Evolutionary conservation across 495 filamentous ascomycete species (phyloP).

Genomic region (Podospora sp.): DNA sequence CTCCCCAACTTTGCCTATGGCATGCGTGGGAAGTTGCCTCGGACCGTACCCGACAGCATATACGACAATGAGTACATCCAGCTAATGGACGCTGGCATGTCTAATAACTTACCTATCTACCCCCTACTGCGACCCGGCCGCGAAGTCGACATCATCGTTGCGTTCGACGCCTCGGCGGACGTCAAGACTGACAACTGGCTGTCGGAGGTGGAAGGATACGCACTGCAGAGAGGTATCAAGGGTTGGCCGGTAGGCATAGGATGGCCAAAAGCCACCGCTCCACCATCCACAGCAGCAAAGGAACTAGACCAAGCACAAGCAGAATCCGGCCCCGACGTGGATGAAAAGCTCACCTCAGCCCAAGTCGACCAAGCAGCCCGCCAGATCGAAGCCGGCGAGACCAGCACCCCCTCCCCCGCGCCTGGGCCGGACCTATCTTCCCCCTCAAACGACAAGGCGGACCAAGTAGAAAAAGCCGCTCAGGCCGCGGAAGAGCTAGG

Average conservation of each 20-base stretch:
- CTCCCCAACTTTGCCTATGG: constrained; percentile 87
- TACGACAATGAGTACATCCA: constrained; percentile 71
- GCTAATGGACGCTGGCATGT: constrained; percentile 97
- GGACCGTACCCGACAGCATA: constrained; percentile 73
- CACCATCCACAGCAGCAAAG: constrained; percentile 56
- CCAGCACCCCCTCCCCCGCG: background rate
- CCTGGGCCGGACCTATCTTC: background rate
- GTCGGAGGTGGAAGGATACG: constrained; percentile 88
- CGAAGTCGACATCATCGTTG: constrained; percentile 84
- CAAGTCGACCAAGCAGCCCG: constrained; percentile 51
- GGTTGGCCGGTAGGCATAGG: constrained; percentile 92
- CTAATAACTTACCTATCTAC: constrained; percentile 95
- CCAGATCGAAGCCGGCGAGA: constrained; percentile 22
- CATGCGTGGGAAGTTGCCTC: constrained; percentile 72
- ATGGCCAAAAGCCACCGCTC: constrained; percentile 70
- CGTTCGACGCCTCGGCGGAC: constrained; percentile 45
- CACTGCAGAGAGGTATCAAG: constrained; percentile 80
- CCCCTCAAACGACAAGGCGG: constrained; percentile 19
- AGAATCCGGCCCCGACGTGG: constrained; percentile 58
- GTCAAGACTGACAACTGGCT: constrained; percentile 72
- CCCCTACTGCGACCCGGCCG: constrained; percentile 85
- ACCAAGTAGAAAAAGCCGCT: constrained; percentile 37
- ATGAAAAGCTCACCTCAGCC: constrained; percentile 64
- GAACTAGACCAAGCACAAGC: constrained; percentile 71
- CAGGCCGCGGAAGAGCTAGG: constrained; percentile 63